A percentile compares a stretch with the other conserved stretches of the same genome.
Conservation (phyloP, 2,329 filamentous ascomycete genomes). For the Colletotrichum sp. region DNA sequence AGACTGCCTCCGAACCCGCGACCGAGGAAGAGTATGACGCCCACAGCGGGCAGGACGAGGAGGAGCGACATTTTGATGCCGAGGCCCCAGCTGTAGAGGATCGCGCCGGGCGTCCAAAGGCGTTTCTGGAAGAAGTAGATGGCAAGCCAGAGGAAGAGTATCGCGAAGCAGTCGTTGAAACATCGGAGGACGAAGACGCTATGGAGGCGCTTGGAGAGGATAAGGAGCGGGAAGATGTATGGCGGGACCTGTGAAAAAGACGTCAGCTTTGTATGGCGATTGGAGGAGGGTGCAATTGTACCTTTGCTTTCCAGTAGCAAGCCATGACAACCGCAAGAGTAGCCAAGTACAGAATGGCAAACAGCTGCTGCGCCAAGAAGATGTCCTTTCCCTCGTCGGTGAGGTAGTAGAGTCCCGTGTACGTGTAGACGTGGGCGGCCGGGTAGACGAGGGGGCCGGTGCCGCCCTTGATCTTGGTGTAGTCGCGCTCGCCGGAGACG, state of each 20-base stretch:
- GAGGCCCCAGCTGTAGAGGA: slow-evolving; percentile 78
- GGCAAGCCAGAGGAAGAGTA: slow-evolving; percentile 82
- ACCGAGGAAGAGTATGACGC: slow-evolving; percentile 75
- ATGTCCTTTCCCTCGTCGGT: slow-evolving; percentile 82
- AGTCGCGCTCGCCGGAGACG: slow-evolving; percentile 85
- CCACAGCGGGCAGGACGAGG: slow-evolving; percentile 82
- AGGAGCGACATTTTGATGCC: slow-evolving; percentile 96
- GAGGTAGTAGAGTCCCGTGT: slow-evolving; percentile 77
- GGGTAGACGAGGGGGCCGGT: slow-evolving; percentile 97
- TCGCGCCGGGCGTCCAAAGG: slow-evolving; percentile 74
- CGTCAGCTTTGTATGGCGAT: slow-evolving; percentile 4
- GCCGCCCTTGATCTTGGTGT: slow-evolving; percentile 81
- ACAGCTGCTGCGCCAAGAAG: slow-evolving; percentile 80
- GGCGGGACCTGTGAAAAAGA: slow-evolving; percentile 68
- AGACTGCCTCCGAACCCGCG: slow-evolving; percentile 71
- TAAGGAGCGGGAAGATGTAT: slow-evolving; percentile 84
- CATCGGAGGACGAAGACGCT: slow-evolving; percentile 91
- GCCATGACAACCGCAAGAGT: slow-evolving; percentile 79
- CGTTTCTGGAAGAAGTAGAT: slow-evolving; percentile 79
- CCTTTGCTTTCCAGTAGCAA: slow-evolving; percentile 79
- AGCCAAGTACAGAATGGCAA: slow-evolving; percentile 78
- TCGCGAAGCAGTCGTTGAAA: slow-evolving; percentile 95
- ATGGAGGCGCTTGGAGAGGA: slow-evolving; percentile 90
- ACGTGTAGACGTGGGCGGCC: slow-evolving; percentile 91
- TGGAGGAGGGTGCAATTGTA: slow-evolving; percentile 35